These are phyloP conservation scores for Pseudomassariella vexata DNA, from an alignment of 2,329 filamentous ascomycete genomes.

Conservation along the genomic window DNA sequence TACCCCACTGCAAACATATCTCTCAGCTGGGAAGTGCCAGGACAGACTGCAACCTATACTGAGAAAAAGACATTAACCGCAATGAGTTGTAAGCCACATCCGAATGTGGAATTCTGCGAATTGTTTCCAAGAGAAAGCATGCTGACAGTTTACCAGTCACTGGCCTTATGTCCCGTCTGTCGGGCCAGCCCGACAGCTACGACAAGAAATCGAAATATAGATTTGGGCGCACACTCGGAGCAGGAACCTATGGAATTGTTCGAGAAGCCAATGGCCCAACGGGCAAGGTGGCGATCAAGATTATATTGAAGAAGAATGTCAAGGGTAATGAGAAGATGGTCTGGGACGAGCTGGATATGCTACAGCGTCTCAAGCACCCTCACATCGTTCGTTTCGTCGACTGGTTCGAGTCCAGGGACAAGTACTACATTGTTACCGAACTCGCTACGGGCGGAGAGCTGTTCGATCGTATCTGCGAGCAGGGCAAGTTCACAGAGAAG, in stretches of 20 bases:
- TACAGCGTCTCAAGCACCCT: constrained; percentile 84
- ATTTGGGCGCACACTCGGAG: constrained; percentile 89
- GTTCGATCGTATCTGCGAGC: constrained; percentile 96
- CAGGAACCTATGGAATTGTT: constrained; percentile 97
- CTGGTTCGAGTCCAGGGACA: constrained; percentile 99
- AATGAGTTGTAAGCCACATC: constrained; percentile 7
- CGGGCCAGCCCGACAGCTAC: constrained; percentile 95
- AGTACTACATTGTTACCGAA: constrained; percentile 99
- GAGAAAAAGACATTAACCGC: neutral
- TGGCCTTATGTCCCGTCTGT: constrained; percentile 90
- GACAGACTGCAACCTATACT: constrained; percentile 3
- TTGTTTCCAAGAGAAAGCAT: too few relatives aligned
- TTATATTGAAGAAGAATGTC: constrained; percentile 99
- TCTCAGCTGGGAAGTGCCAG: too few relatives aligned
- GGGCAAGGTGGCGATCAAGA: constrained; percentile 92
- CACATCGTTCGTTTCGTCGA: constrained; percentile 97
- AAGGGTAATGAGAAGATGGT: constrained; percentile 99
- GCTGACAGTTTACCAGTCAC: too few relatives aligned
- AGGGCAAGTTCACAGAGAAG: constrained; percentile 97
- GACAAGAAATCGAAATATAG: constrained; percentile 95
- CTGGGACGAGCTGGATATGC: constrained; percentile 91
- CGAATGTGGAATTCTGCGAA: too few relatives aligned
- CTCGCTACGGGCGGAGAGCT: constrained; percentile 92
- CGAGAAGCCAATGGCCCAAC: constrained; percentile 82
- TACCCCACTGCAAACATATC: too few relatives aligned